Evolutionary conservation across 106 monocot genomes (phyloP), one percentile per base, ranked within the genome.

Genomic region (Platanthera guangdongensis): DNA sequence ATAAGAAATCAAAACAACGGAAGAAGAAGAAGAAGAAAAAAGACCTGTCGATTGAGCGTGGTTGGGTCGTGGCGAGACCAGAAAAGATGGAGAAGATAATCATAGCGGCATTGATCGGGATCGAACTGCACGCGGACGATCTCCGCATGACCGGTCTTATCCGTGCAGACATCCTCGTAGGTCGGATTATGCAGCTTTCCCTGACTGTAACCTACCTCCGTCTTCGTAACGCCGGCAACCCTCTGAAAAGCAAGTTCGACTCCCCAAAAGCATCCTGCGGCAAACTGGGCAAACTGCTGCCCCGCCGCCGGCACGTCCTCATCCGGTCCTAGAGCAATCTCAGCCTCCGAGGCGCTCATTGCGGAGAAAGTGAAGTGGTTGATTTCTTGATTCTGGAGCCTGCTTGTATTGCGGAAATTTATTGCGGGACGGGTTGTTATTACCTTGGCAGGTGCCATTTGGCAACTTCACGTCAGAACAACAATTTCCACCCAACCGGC

Each of bases 161-260:
- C 88, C 15, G 75, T 39, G 75, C 92, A 89, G 25, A 95, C 90
- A 62, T 74, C 82, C 14, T 18, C 3, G 81, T 95, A 95, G 65
- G 83, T 85, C 18, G 95, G 95, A 13, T 83, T 70, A 19, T 57
- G 77, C 28, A 84, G 18, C 57, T 81, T 75, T 51, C 95, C 95
- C 84, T 95, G 95, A 18, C 88, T 82, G 83, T 89, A 95, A 9
- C 95, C 95, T 39, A 88, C 92, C 87, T 95, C 95, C 51, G 95
- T 90, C 82, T 88, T 88, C 69, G 76, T 64, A 9, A 87, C 92
- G 14, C 92, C 89, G 5, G 85, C 67, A 6, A 89, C 87, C 55
- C 89, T 82, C 92, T 89, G 92, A 73, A 89, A 92, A 63, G 79
- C 79, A 7, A 92, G 83, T 82, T 89, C 88, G 47, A 85, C 85